Base-by-base conservation (phyloP, 768 basidiomycete genomes). In the Aureoboletus auriporus region DNA sequence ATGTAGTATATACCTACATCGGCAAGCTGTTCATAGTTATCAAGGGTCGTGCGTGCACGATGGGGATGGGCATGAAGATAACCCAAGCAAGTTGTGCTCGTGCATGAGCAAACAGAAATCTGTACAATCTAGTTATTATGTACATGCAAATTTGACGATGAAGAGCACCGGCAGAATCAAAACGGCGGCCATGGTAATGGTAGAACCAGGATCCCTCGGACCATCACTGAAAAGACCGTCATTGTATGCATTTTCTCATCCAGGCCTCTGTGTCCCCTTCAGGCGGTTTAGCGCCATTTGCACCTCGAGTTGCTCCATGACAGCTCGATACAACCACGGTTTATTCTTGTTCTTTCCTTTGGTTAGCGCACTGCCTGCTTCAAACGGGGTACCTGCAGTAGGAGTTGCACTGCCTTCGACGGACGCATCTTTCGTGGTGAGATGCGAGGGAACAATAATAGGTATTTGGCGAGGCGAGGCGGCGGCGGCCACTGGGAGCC, bases 401-500 rank as follows among this genome's bases (percentile, higher is more conserved):
- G 51, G 36, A 44, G 39, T 45, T 8, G 57, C 39, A 34, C 48
- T 36, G 8, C 53, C 40, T n/a, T 56, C 56, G 10, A 53, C 36
- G 13, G 61, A 47, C 30, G 56, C 36, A n/a, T 56, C 62, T 47
- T 43, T 68, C 54, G 49, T 66, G 54, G 75, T 75, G 10, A 88
- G 67, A 51, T 86, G 80, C 0, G 85, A 75, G 3, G 88, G 86
- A 26, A 91, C 84, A 39, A 91, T 86, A 46, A 90, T 76, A 3
- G 89, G 87, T 4, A 82, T 89, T 33, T 80, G 71, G 1, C 83
- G 83, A 4, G 71, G 1, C 83, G 83, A 4, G 88, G 89, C 4
- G 89, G 88, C 7, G 88, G 84, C 1, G 89, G 89, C 89, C 89
- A 91, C 89, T 91, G 53, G 17, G 20, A 48, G 45, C 27, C 17